A percentile compares a stretch with the other conserved stretches of the same genome.
phyloP scores from a whole-genome alignment of 2,329 filamentous ascomycete species.

The Juglanconis sp. region DNA sequence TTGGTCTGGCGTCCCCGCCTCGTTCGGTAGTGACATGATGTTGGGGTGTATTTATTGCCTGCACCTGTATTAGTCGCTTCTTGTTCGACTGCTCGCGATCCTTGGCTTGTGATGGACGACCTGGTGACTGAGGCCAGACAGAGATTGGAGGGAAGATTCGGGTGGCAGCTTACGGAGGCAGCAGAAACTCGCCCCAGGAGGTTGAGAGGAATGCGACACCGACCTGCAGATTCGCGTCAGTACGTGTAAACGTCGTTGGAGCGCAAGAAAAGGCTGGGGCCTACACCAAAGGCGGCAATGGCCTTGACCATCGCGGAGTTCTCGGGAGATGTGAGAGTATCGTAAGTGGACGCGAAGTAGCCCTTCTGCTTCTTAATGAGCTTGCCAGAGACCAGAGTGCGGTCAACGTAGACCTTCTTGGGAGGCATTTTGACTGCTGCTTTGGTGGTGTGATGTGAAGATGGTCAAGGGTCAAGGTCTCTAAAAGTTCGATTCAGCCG shows the following conservation, averaged over 20 bases:
- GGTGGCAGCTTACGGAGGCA: conserved; percentile 42
- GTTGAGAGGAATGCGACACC: conserved; percentile 59
- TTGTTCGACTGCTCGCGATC: background rate
- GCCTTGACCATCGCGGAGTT: conserved; percentile 63
- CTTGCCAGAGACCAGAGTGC: conserved; percentile 41
- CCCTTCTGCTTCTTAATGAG: conserved; percentile 47
- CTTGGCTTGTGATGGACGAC: too few species aligned
- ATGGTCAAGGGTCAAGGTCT: conserved; percentile 15
- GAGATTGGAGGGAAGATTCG: background rate
- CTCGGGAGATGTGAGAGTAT: conserved; percentile 57
- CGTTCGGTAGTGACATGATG: background rate
- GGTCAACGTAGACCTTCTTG: conserved; percentile 54
- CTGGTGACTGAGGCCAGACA: background rate
- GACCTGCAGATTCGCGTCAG: conserved; percentile 34
- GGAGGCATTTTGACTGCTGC: conserved; percentile 53
- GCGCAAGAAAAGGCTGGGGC: conserved; percentile 24
- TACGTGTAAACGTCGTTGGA: background rate
- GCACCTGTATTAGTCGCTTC: background rate
- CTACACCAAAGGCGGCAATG: conserved; percentile 57
- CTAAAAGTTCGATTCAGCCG: conserved; percentile 10
- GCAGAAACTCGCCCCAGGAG: conserved; percentile 55
- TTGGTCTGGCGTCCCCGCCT: background rate
- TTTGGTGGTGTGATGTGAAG: conserved; percentile 20
- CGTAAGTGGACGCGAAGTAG: conserved; percentile 52
- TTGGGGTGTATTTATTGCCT: background rate